Evolutionary conservation across 2,329 filamentous ascomycete species (phyloP).

Genomic region (Ophiosphaerella korrae): DNA sequence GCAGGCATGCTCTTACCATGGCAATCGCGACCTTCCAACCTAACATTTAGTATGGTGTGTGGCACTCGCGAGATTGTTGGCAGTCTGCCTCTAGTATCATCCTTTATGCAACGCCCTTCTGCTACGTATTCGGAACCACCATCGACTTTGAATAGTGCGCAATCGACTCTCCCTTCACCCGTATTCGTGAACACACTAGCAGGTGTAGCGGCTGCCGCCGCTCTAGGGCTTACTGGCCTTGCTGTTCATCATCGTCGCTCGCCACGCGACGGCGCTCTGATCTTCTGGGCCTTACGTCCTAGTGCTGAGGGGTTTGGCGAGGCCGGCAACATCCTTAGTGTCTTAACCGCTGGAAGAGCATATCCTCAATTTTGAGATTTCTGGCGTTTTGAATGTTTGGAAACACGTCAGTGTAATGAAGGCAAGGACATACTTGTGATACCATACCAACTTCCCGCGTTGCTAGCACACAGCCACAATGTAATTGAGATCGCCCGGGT

Average conservation of each 20-base stretch:
- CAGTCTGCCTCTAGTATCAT: constrained; percentile 31
- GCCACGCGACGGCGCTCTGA: constrained; percentile 38
- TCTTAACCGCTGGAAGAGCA: constrained; percentile 24
- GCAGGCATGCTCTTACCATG: constrained; percentile 28
- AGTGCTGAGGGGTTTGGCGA: constrained; percentile 31
- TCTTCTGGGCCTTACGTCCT: constrained; percentile 43
- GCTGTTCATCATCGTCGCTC: constrained; percentile 40
- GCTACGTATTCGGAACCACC: constrained; percentile 13
- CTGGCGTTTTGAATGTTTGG: background rate
- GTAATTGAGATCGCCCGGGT: constrained; percentile 1
- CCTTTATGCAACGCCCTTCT: constrained; percentile 12
- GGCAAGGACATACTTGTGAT: constrained; percentile 1
- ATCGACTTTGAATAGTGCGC: constrained; percentile 8
- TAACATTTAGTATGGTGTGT: constrained; percentile 13
- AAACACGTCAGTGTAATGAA: constrained; percentile 9
- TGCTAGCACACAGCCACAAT: background rate
- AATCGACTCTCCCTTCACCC: constrained; percentile 37
- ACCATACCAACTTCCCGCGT: background rate
- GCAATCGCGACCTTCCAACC: constrained; percentile 17
- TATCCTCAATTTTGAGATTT: constrained; percentile 18
- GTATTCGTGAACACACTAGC: constrained; percentile 31
- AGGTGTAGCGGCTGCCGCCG: constrained; percentile 24
- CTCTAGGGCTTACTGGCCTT: constrained; percentile 32
- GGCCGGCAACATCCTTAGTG: constrained; percentile 39
- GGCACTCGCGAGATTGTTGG: constrained; percentile 28